Evolutionary conservation across 148 eudicot genomes (phyloP), one percentile per base, ranked within the genome.

Genomic region (Spergularia bocconei): DNA sequence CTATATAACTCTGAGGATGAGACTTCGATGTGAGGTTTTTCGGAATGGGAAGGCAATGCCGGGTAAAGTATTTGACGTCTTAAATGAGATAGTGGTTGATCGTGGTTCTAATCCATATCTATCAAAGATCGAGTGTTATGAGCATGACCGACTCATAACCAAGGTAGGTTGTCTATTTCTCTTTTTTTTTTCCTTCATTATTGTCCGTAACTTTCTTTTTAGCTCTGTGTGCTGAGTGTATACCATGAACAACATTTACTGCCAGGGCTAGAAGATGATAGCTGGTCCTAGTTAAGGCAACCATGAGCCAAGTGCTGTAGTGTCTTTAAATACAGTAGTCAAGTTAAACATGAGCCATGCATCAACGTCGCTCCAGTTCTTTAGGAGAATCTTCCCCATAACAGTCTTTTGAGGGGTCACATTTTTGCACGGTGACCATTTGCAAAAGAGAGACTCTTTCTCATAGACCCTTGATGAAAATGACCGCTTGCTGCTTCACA

Each of bases 51-150:
- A 87, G 79, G 82, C 92, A 67, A 71, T 95, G 93, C 94, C 96
- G 23, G 99, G 99, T 48, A 95, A 95, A 90, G 82, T 95, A 41
- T 95, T 95, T 85, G 99, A 95, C 79, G 91, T 95, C 82, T 84
- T 95, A 53, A 95, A 95, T 72, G 99, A 95, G 85, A 84, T 95
- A 48, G 97, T 95, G 79, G 92, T 95, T 83, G 99, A 95, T 81
- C 99, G 99, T 71, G 99, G 99, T 74, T 95, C 99, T 48, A 95
- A 95, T 82, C 99, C 99, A 13, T 92, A 95, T 80, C 83, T 95
- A 74, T 95, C 99, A 4, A 95, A 95, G 81, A 87, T 95, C 58
- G 99, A 95, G 82, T 95, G 99, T 61, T 95, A 88, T 77, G 99
- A 95, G 82, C 99, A 95, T 73, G 96, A 92, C 75, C 92, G 87